These are phyloP conservation scores for Pleurotus tuber-regium DNA, from an alignment of 768 basidiomycete species.

Conservation along the genomic window DNA sequence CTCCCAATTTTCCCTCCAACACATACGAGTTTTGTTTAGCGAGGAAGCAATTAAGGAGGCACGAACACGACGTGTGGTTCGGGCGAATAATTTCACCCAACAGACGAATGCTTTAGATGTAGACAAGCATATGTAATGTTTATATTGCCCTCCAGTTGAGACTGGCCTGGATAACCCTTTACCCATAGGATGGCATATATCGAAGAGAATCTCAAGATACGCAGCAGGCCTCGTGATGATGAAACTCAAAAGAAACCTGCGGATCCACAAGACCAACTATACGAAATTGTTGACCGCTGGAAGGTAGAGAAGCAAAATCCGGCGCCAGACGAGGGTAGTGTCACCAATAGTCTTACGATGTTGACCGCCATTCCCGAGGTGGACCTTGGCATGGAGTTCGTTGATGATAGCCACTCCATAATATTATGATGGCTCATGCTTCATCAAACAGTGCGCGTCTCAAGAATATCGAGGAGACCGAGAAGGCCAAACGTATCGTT, in stretches of 20 bases:
- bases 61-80: constrained; percentile 69
- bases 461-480: constrained; percentile 96
- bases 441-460: constrained; percentile 64
- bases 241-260: constrained; percentile 42
- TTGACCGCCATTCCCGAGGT: constrained; percentile 97
- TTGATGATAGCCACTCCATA: constrained; percentile 18
- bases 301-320: constrained; percentile 56
- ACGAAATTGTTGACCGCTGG: constrained; percentile 68
- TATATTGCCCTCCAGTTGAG: no score
- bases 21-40: constrained; percentile 25
- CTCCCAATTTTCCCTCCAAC: constrained; percentile 4
- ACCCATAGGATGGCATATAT: constrained; percentile 91
- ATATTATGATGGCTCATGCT: constrained; percentile 5
- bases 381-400: constrained; percentile 97
- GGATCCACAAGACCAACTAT: constrained; percentile 79
- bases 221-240: constrained; percentile 52
- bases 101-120: constrained; percentile 96
- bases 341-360: constrained; percentile 93
- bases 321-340: constrained; percentile 82
- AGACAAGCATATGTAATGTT: constrained; percentile 89
- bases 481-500: constrained; percentile 89
- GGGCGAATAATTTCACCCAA: constrained; percentile 93
- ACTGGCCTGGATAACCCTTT: no score
- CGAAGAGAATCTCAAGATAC: constrained; percentile 85
- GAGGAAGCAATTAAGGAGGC: constrained; percentile 68